phyloP scores from a whole-genome alignment of 2,329 filamentous ascomycete genomes.

The Fusarium camptoceras region DNA sequence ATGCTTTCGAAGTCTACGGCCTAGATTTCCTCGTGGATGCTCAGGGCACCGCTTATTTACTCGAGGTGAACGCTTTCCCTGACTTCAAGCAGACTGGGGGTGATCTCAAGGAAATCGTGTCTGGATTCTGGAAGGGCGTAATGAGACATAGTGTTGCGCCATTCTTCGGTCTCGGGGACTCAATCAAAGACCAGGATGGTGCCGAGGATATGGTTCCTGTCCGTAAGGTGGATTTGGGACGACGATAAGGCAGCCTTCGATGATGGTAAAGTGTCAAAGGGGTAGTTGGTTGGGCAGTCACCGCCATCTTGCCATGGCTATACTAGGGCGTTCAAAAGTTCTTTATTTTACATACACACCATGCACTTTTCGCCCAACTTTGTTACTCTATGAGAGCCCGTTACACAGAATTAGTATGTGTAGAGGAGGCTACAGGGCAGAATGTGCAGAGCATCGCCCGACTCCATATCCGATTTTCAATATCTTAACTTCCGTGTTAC shows the following conservation, averaged over 20 bases:
- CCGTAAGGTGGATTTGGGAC: conserved; percentile 65
- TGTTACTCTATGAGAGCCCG: neutral
- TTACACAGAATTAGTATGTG: neutral
- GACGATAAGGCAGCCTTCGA: conserved; percentile 43
- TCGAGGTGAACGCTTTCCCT: conserved; percentile 96
- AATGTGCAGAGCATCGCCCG: conserved; percentile 1
- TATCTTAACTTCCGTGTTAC: neutral
- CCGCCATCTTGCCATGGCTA: neutral
- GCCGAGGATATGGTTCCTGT: conserved; percentile 64
- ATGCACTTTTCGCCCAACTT: neutral
- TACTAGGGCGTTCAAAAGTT: conserved; percentile 30
- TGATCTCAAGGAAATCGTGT: conserved; percentile 77
- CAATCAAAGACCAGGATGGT: conserved; percentile 40
- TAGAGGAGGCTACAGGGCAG: neutral
- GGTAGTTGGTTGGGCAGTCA: neutral
- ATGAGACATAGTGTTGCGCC: conserved; percentile 73
- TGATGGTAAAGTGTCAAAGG: neutral
- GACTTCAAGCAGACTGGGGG: conserved; percentile 96
- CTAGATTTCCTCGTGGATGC: conserved; percentile 88
- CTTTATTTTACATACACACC: conserved; percentile 2
- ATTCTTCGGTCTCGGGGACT: conserved; percentile 69
- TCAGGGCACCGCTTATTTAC: conserved; percentile 73
- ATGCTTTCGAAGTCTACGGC: conserved; percentile 92
- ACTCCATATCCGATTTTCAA: neutral
- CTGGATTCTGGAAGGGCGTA: conserved; percentile 80